Base-by-base conservation (phyloP, 192 early-diverging fungal species). In the Gamsiella multidivaricata region DNA sequence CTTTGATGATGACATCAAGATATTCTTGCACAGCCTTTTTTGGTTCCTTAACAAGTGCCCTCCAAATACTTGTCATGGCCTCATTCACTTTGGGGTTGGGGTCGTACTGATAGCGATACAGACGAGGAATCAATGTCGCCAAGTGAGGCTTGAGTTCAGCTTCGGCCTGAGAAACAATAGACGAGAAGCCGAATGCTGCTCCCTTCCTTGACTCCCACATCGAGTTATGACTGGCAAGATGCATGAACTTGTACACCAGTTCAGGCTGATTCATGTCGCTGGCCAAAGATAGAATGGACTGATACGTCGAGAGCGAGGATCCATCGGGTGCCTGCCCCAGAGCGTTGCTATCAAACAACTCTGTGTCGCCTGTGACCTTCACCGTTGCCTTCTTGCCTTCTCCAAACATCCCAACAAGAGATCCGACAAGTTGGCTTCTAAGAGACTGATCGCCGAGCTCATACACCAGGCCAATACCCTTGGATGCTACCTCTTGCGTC, bases 251-350 rank as follows among this genome's bases (percentile, higher is more conserved):
- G 81, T 97, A 97, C 7, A 96, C 93, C 17, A 98, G 82, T 52
- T 97, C 93, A 3, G 97, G 95, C 45, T 96, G 94, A 57, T 95
- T 96, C 87, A 98, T 89, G 42, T 97, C 97, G 17, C 91, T 89
- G 0, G 97, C 95, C n/a, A 98, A 83, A 3, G 92, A 93, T 49
- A 95, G 84, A 32, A 98, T 87, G 22, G 89, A 91, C 78, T 92
- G 88, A 70, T 92, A 94, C 3, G 91, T 93, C 9, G 91, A 86
- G 56, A 91, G 82, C 0, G 80, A 79, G 20, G 82, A 86, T 3
- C 93, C 94, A 52, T 92, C 94, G 6, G 94, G 94, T 5, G 94
- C 80, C 22, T 84, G 73, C 4, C 94, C 94, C 6, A 96, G 69
- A 9, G 87, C 72, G 20, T 87, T 84, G 32, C 83, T 80, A 23